Conservation (phyloP, 2,329 filamentous ascomycete species). For the Claviceps sp. region DNA sequence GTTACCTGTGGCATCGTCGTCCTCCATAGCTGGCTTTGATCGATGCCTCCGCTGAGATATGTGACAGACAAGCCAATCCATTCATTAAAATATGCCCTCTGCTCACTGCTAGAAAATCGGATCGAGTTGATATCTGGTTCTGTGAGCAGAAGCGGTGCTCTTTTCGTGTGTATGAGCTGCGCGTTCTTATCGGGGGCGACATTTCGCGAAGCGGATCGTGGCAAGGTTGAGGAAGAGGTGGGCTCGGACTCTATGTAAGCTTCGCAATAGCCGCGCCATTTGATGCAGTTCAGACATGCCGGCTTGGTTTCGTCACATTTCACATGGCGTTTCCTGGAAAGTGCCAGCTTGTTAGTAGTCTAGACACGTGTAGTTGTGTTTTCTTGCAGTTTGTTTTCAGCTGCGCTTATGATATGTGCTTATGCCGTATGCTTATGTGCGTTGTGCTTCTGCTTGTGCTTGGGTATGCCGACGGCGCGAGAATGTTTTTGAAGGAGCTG, state of each 20-base stretch:
- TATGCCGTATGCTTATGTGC: no score
- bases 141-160: constrained; percentile 15
- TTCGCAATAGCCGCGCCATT: constrained; percentile 27
- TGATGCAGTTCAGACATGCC: constrained; percentile 27
- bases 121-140: constrained; percentile 22
- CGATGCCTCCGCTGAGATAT: constrained; percentile 23
- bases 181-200: constrained; percentile 7
- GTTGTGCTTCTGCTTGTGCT: not conserved
- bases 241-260: constrained; percentile 15
- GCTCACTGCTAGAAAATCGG: constrained; percentile 21
- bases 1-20: constrained; percentile 27
- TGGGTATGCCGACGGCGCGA: no score
- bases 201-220: not conserved
- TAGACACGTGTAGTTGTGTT: not conserved
- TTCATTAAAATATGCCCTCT: constrained; percentile 24
- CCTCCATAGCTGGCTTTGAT: constrained; percentile 23
- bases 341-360: not conserved
- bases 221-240: constrained; percentile 4
- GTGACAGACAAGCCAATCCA: constrained; percentile 22
- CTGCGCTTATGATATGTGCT: no score
- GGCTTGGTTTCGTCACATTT: constrained; percentile 30
- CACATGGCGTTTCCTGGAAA: constrained; percentile 25
- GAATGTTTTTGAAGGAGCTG: no score
- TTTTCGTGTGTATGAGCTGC: constrained; percentile 19
- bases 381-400: no score